Percentiles rank a stretch among this genome's conserved stretches.
These are phyloP conservation scores for Fusarium sp. DNA, from an alignment of 2,329 filamentous ascomycete species.

Conservation along the genomic window DNA sequence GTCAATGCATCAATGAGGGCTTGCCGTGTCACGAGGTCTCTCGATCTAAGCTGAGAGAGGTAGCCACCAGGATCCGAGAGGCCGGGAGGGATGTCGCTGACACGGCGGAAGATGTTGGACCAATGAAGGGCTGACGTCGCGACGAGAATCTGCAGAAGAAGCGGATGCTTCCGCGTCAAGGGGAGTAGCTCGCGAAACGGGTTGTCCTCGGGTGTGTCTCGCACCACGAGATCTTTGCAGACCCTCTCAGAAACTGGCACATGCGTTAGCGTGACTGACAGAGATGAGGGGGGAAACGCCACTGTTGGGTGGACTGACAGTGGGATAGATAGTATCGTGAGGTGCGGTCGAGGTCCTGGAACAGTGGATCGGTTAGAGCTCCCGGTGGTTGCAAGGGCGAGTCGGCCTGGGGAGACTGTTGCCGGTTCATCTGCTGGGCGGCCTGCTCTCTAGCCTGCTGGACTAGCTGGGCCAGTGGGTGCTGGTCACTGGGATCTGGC, in stretches of 20 bases:
- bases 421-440: conserved; percentile 21
- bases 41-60: conserved; percentile 52
- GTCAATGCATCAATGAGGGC: conserved; percentile 60
- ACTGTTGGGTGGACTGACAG: conserved; percentile 51
- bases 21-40: conserved; percentile 52
- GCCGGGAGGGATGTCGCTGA: conserved; percentile 46
- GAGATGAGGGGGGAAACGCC: conserved; percentile 4
- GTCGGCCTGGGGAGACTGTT: conserved; percentile 13
- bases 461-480: conserved; percentile 32
- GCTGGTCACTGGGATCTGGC: conserved; percentile 36
- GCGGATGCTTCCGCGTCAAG: conserved; percentile 57
- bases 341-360: conserved; percentile 63
- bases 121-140: conserved; percentile 63
- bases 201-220: conserved; percentile 59
- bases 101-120: conserved; percentile 56
- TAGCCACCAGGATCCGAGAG: conserved; percentile 52
- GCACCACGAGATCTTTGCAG: conserved; percentile 65
- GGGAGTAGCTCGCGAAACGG: conserved; percentile 63
- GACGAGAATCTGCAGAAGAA: conserved; percentile 61
- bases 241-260: conserved; percentile 58
- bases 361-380: conserved; percentile 64
- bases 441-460: conserved; percentile 34
- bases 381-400: conserved; percentile 37
- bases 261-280: conserved; percentile 41
- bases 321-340: conserved; percentile 63